A percentile compares a stretch with the other conserved stretches of the same genome.
Conservation (phyloP, 2,329 filamentous ascomycete species). For the Colletotrichum navitas region DNA sequence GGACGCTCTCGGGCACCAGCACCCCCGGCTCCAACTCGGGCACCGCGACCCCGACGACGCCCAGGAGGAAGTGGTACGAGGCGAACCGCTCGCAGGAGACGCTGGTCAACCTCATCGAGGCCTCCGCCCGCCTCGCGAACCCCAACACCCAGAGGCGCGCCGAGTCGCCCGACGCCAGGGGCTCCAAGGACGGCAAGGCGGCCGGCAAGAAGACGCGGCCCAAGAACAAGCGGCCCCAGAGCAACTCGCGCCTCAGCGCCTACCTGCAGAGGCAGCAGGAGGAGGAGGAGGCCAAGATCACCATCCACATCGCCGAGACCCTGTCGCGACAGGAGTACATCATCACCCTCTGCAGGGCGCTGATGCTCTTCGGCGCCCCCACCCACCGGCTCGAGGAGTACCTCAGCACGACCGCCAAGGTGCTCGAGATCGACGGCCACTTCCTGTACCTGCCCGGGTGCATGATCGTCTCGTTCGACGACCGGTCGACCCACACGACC, state of each 20-base stretch:
- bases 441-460: conserved; percentile 91
- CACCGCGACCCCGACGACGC: conserved; percentile 51
- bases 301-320: conserved; percentile 71
- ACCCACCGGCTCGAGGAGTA: conserved; percentile 93
- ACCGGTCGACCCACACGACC: conserved; percentile 73
- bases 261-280: conserved; percentile 59
- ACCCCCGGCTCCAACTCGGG: conserved; percentile 51
- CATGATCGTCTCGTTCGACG: conserved; percentile 93
- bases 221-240: conserved; percentile 53
- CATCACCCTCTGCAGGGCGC: conserved; percentile 82
- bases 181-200: conserved; percentile 39
- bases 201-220: conserved; percentile 50
- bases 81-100: conserved; percentile 62
- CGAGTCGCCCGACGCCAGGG: conserved; percentile 43
- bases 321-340: conserved; percentile 85
- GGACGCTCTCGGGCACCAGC: conserved; percentile 57
- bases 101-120: conserved; percentile 60
- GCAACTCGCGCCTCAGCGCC: conserved; percentile 53
- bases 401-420: conserved; percentile 85
- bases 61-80: conserved; percentile 62
- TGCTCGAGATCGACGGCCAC: conserved; percentile 87
- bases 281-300: conserved; percentile 57
- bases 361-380: conserved; percentile 91
- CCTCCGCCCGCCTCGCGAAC: conserved; percentile 59
- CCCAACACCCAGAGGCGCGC: conserved; percentile 45